Base-by-base conservation (phyloP, 257 asterid genomes). In the Anisodus acutangulus region DNA sequence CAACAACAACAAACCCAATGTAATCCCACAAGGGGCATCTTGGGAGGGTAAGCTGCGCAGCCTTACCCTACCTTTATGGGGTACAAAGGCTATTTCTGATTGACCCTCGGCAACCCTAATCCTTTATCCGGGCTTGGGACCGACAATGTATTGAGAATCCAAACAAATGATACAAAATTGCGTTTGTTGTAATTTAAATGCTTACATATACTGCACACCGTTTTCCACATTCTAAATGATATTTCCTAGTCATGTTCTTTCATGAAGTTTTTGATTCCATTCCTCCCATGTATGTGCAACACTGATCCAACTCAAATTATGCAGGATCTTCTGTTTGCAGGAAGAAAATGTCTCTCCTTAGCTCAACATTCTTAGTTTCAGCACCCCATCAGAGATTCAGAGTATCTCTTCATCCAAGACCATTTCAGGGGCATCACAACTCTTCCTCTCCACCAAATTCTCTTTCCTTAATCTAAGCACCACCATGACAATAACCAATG, bases 371-470 rank as follows among this genome's bases (percentile, higher is more conserved):
- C 84, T 81, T 90, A 63, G 74, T 86, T 58, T 89, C 93, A 8
- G 70, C 85, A 22, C 78, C 89, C 55, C 71, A 78, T 6, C 90
- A 87, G n/a, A n/a, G n/a, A n/a, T n/a, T n/a, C n/a, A n/a, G 9
- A 83, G 83, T 47, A 85, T 91, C 51, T 91, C 98, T 76, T 93
- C 91, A 1, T 54, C 88, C 37, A 84, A 84, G 60, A 11, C 89
- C 80, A 79, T 91, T 9, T 90, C 91, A 10, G 86, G 84, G 45
- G 85, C 80, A 78, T 64, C 89, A 31, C 81, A 78, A 19, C 57
- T 78, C 70, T 87, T 86, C 86, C 91, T 93, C 86, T 45, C 88
- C 82, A 66, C 85, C 74, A 87, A 85, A 79, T 79, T 87, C 83
- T 86, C 93, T 8, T 80, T 81, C 4, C 91, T 94, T 79, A 85